These are phyloP conservation scores for Ceratocystis destructans DNA, from an alignment of 2,329 filamentous ascomycete genomes.

Conservation along the genomic window DNA sequence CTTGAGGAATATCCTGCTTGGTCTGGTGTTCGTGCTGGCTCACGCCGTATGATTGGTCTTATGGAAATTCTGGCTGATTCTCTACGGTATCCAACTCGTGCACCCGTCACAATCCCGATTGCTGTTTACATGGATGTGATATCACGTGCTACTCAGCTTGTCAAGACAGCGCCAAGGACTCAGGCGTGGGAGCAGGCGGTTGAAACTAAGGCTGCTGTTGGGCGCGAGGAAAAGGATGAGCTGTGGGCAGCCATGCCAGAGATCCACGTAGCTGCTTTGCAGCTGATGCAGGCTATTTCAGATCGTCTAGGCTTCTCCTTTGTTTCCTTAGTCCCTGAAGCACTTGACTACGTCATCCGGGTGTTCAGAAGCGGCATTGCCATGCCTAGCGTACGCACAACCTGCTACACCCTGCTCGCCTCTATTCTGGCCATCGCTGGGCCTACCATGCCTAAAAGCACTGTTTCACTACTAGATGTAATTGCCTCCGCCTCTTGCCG, in stretches of 20 bases:
- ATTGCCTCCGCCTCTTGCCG: constrained; percentile 57
- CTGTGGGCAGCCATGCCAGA: constrained; percentile 60
- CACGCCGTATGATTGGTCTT: constrained; percentile 53
- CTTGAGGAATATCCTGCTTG: constrained; percentile 49
- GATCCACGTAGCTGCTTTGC: constrained; percentile 58
- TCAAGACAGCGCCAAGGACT: constrained; percentile 36
- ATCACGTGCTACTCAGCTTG: constrained; percentile 54
- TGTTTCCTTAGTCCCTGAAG: constrained; percentile 45
- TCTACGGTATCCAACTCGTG: constrained; percentile 49
- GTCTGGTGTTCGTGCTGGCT: constrained; percentile 60
- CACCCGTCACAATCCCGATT: constrained; percentile 52
- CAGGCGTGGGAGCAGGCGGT: constrained; percentile 37
- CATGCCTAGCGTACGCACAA: constrained; percentile 41
- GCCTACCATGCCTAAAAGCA: constrained; percentile 50
- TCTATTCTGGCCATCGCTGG: constrained; percentile 49
- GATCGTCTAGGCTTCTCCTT: constrained; percentile 44
- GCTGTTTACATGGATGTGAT: constrained; percentile 55
- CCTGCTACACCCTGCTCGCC: constrained; percentile 46
- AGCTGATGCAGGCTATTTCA: constrained; percentile 44
- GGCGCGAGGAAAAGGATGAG: constrained; percentile 67
- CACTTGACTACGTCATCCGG: constrained; percentile 58
- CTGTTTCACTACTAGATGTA: constrained; percentile 47
- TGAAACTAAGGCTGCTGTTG: constrained; percentile 58
- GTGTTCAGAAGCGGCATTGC: constrained; percentile 49
- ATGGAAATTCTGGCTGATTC: constrained; percentile 51